Evolutionary conservation across 768 basidiomycete genomes (phyloP).

Genomic region (Grammothele lineata): DNA sequence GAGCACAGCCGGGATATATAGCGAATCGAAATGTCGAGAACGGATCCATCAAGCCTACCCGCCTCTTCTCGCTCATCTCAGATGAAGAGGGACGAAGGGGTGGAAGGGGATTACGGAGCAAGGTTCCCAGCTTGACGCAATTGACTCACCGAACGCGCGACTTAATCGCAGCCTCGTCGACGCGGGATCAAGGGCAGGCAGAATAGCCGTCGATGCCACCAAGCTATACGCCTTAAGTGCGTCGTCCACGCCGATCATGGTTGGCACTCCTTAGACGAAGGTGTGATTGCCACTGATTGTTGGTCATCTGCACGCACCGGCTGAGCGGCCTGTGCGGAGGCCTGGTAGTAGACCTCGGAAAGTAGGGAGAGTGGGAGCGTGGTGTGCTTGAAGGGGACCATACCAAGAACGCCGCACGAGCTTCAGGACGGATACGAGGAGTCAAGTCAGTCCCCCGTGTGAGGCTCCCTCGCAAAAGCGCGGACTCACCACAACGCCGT

Average conservation of each 20-base stretch:
- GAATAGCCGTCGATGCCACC: slow-evolving; percentile 3
- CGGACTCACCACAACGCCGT: slow-evolving; percentile 30
- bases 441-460: no score
- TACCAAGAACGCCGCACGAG: slow-evolving; percentile 12
- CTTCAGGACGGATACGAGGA: not conserved
- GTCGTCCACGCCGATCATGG: slow-evolving; percentile 6
- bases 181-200: slow-evolving; percentile 13
- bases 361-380: slow-evolving; percentile 13
- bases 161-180: slow-evolving; percentile 12
- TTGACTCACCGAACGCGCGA: no score
- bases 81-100: no score
- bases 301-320: slow-evolving; percentile 16
- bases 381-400: slow-evolving; percentile 11
- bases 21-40: not conserved
- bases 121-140: no score
- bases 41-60: not conserved
- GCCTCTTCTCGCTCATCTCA: no score
- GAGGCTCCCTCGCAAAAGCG: no score
- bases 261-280: slow-evolving; percentile 3
- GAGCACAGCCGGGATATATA: no score
- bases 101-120: not conserved
- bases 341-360: slow-evolving; percentile 19
- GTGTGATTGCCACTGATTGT: slow-evolving; percentile 18
- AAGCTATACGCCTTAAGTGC: slow-evolving; percentile 9
- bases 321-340: slow-evolving; percentile 13